Evolutionary conservation across 73 alveolate genomes (phyloP).

Genomic region (Strombidium stylifer): DNA sequence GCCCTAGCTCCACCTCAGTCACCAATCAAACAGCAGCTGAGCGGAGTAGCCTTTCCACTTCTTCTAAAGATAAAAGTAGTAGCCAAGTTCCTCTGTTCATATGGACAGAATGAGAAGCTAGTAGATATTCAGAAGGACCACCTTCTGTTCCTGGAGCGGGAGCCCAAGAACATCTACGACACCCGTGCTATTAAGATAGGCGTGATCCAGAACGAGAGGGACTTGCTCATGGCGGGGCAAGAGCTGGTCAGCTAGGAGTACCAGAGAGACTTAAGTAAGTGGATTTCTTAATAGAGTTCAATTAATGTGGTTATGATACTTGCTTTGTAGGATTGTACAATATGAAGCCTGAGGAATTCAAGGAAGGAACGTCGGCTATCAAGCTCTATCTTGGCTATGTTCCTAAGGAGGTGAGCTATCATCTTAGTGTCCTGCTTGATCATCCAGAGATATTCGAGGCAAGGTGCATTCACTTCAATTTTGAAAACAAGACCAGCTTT

Average conservation of each 20-base stretch:
- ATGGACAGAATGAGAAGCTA: conserved; percentile 11
- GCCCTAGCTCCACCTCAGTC: no score
- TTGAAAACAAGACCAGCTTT: neutral
- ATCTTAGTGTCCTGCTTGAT: conserved; percentile 6
- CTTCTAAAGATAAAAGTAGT: no score
- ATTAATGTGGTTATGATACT: no score
- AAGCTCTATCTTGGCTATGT: conserved; percentile 16
- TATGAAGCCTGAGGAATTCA: no score
- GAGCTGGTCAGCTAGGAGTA: neutral
- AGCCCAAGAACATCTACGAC: conserved; percentile 20
- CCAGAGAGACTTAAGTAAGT: no score
- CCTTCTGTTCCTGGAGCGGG: conserved; percentile 11
- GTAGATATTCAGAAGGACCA: neutral
- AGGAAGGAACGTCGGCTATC: neutral
- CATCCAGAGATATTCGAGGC: conserved; percentile 1
- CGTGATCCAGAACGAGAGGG: conserved; percentile 3
- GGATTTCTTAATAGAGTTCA: no score
- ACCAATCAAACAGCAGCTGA: no score
- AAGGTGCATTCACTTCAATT: neutral
- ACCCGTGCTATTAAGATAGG: conserved; percentile 12
- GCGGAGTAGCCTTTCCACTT: no score
- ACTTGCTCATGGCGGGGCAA: neutral
- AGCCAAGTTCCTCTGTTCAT: conserved; percentile 17
- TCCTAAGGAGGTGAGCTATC: conserved; percentile 7
- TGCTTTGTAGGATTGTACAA: no score